These are phyloP conservation scores for Paracoccidioides lutzii DNA, from an alignment of 2,329 filamentous ascomycete species.

Conservation along the genomic window DNA sequence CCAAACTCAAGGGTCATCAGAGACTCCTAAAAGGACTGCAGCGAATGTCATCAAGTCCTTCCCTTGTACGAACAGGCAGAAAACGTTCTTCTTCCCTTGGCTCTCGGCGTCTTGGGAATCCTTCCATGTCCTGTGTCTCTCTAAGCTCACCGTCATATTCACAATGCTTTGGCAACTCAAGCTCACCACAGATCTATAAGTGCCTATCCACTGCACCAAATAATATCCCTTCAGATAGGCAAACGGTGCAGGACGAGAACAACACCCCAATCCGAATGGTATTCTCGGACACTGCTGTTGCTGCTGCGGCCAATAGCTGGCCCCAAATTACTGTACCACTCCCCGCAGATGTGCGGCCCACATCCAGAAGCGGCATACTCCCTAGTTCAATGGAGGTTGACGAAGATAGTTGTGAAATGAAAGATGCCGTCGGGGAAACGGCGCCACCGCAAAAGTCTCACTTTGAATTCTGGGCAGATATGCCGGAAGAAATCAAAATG, in stretches of 20 bases:
- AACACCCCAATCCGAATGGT: constrained; percentile 44
- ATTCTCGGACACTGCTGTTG: constrained; percentile 33
- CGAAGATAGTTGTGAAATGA: constrained; percentile 13
- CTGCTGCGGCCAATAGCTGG: constrained; percentile 23
- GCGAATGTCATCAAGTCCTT: constrained; percentile 69
- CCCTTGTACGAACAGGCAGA: constrained; percentile 51
- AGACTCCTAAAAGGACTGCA: constrained; percentile 62
- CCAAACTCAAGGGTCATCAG: constrained; percentile 55
- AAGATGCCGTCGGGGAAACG: neutral
- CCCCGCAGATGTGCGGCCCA: constrained; percentile 48
- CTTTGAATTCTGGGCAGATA: constrained; percentile 60
- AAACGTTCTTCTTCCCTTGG: constrained; percentile 46
- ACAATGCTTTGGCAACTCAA: constrained; percentile 42
- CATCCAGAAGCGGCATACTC: constrained; percentile 19
- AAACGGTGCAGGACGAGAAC: constrained; percentile 39
- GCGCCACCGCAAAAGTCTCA: constrained; percentile 17
- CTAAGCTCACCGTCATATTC: constrained; percentile 42
- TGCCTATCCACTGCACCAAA: constrained; percentile 42
- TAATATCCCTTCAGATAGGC: constrained; percentile 30
- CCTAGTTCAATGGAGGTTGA: constrained; percentile 13
- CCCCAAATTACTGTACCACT: constrained; percentile 45
- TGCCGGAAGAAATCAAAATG: constrained; percentile 74
- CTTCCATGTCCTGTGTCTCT: constrained; percentile 53
- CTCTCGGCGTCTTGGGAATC: constrained; percentile 51
- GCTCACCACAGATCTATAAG: constrained; percentile 44